Percentiles rank a stretch among this genome's conserved stretches.
phyloP scores from a whole-genome alignment of 805 yeast genomes.

The Scheffersomyces lignosus region DNA sequence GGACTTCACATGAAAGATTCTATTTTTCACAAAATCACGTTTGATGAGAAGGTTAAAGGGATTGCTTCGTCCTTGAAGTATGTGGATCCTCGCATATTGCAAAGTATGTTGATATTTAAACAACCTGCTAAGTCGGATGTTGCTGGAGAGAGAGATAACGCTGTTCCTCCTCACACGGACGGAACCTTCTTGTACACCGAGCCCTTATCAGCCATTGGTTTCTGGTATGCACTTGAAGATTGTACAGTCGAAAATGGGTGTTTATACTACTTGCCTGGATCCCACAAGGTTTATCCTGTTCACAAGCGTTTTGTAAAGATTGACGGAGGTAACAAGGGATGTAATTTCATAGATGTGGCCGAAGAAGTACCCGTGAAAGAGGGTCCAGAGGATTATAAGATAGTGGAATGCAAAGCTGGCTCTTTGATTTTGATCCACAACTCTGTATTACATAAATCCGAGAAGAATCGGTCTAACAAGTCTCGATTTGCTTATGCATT shows the following conservation, averaged over 20 bases:
- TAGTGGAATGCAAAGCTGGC: conserved; percentile 69
- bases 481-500: conserved; percentile 79
- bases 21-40: conserved; percentile 50
- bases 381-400: conserved; percentile 43
- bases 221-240: conserved; percentile 80
- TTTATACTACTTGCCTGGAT: conserved; percentile 65
- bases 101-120: conserved; percentile 77
- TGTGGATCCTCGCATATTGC: conserved; percentile 68
- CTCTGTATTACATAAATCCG: conserved; percentile 70
- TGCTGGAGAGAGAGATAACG: conserved; percentile 38
- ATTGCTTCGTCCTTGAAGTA: conserved; percentile 56
- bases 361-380: conserved; percentile 14
- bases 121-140: conserved; percentile 46
- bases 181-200: conserved; percentile 70
- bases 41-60: conserved; percentile 47
- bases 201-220: conserved; percentile 73
- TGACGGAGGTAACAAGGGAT: conserved; percentile 49
- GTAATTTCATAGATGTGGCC: conserved; percentile 46
- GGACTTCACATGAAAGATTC: conserved; percentile 63
- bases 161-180: conserved; percentile 78
- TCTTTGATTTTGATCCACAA: conserved; percentile 70
- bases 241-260: conserved; percentile 71
- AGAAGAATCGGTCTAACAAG: conserved; percentile 50
- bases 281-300: conserved; percentile 59
- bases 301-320: conserved; percentile 63